A percentile compares a stretch with the other conserved stretches of the same genome.
Evolutionary conservation across 768 basidiomycete genomes (phyloP).

Genomic region (Lactarius pseudohatsudake): DNA sequence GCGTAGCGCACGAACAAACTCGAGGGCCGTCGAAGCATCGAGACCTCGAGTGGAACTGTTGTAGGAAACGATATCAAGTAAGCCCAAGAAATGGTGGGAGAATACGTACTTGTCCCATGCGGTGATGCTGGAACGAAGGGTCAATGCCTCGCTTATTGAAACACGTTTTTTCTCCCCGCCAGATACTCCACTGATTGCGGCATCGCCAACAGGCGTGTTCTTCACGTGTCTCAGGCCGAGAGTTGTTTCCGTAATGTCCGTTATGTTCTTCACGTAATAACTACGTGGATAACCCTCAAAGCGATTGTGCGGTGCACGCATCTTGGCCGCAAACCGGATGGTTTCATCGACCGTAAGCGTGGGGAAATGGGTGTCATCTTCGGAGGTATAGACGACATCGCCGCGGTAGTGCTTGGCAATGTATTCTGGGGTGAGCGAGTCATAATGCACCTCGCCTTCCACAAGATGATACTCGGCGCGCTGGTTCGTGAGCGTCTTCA

Average conservation of each 20-base stretch:
- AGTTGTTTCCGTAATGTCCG: conserved; percentile 63
- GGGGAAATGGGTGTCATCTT: conserved; percentile 80
- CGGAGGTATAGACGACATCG: conserved; percentile 60
- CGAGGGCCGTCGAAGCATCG: conserved; percentile 85
- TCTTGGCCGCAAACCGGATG: conserved; percentile 64
- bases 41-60: conserved; percentile 81
- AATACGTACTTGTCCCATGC: neutral
- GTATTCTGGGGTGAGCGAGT: conserved; percentile 71
- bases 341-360: conserved; percentile 82
- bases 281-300: conserved; percentile 44
- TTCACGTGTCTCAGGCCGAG: conserved; percentile 82
- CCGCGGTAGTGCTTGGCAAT: conserved; percentile 78
- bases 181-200: conserved; percentile 78
- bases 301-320: conserved; percentile 61
- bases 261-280: conserved; percentile 44
- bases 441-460: conserved; percentile 72
- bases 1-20: conserved; percentile 77
- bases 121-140: neutral
- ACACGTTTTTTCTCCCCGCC: conserved; percentile 84
- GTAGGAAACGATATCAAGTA: conserved; percentile 41
- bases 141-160: conserved; percentile 65
- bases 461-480: conserved; percentile 63
- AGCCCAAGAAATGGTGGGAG: neutral
- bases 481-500: conserved; percentile 80
- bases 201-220: conserved; percentile 81